Base-by-base conservation (phyloP, 176 grass and related monocot genomes). In the Carex parvula region DNA sequence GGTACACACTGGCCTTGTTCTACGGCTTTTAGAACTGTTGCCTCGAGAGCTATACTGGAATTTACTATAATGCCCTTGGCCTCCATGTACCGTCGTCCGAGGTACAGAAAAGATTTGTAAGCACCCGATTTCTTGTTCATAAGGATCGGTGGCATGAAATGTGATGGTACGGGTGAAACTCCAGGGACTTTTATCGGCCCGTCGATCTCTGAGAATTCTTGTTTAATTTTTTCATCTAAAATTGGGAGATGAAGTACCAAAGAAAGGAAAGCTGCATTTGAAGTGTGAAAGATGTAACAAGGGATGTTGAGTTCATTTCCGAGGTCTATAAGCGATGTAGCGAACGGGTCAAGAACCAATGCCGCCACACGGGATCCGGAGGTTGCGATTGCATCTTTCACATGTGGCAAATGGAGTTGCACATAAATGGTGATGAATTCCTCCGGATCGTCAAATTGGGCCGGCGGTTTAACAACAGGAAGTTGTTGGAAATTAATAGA, bases 291-390 rank as follows among this genome's bases (percentile, higher is more conserved):
- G 14, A 94, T 81, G 60, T 94, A 94, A 0, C 81, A 54, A 44
- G 89, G 87, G 16, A 94, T 81, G 37, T 5, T 75, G 50, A 88
- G 52, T 39, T 71, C 85, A 1, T 62, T 74, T 15, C 63, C 78
- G 0, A 41, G 89, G 57, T 91, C 89, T 18, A 94, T 41, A 22
- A 86, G 42, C 20, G 73, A 30, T 7, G 89, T 94, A 13, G 82
- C 85, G 79, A 94, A 91, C 32, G 87, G 74, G 79, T 94, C 92
- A 2, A 94, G 4, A n/a, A 94, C 83, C 79, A 94, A 79, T 9
- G 79, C 65, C 35, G 84, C 87, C 52, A 74, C 59, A 12, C 26
- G 81, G 56, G 54, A 30, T 50, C n/a, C 46, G 17, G 73, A 11
- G 35, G 18, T 58, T 41, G 76, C 14, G 33, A 85, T 14, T 8